Evolutionary conservation across 2,329 filamentous ascomycete genomes (phyloP), one percentile per base, ranked within the genome.

Genomic region (Cercospora brassicicola): DNA sequence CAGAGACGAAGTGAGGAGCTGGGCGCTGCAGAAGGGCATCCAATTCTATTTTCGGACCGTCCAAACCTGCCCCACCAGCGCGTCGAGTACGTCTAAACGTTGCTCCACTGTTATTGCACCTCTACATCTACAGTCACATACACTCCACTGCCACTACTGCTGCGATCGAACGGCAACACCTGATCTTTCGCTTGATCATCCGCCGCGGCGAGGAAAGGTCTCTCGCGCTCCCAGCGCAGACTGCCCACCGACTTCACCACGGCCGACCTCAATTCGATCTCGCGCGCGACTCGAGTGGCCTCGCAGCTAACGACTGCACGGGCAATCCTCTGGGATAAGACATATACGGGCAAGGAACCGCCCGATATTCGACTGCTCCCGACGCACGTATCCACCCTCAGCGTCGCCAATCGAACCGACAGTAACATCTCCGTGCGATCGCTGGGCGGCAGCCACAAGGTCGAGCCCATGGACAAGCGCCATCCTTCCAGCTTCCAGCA

Each of bases 401-500:
- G 79, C 33, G 76, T 83, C 61, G 78, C 78, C 60, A 78, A 82
- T 70, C 79, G 83, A 68, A 83, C 82, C 69, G 83, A 85, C 77
- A 85, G 83, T 57, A 83, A 83, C 73, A 84, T 85, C 76, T 82
- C 81, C 69, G 79, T 85, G 65, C 77, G 81, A 65, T 82, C 79
- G 68, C 77, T 85, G 63, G 82, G 81, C 69, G 82, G 79, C 68
- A 80, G 81, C 70, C 76, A 79, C 68, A 78, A 76, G 63, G 75
- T 80, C 64, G 75, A 76, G 56, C 72, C 74, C 69, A 98, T 98
- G 94, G 94, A 97, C 82, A 91, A 92, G 78, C 92, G 96, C 80
- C 93, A 97, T 77, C 94, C 94, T 66, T 96, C 91, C 83, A 98
- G 94, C 70, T 99, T 99, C 85, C 94, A 98, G 87, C 95, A 98